These are phyloP conservation scores for Cytospora mali DNA, from an alignment of 2,329 filamentous ascomycete genomes.

Conservation along the genomic window DNA sequence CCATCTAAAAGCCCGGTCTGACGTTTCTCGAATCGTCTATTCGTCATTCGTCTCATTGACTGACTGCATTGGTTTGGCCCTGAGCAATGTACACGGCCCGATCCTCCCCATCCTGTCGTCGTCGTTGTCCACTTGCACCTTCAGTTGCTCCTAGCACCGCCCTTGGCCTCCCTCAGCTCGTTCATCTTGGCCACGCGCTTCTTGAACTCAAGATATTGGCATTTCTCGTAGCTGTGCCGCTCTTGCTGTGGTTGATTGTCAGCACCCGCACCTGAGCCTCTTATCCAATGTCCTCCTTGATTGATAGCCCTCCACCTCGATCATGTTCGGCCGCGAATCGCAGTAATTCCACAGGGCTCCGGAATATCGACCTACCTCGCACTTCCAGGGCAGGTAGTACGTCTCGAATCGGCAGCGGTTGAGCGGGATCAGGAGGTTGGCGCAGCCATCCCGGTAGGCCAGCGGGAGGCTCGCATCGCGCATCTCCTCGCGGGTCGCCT, in stretches of 20 bases:
- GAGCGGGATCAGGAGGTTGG: conserved; percentile 89
- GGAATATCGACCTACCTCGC: conserved; percentile 67
- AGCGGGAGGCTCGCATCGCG: conserved; percentile 84
- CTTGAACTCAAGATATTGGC: conserved; percentile 99
- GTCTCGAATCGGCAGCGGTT: conserved; percentile 92
- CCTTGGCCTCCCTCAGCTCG: conserved; percentile 85
- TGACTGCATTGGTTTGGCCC: not conserved
- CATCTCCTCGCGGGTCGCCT: conserved; percentile 90
- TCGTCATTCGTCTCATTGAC: not conserved
- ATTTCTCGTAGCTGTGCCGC: conserved; percentile 97
- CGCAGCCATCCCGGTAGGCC: conserved; percentile 93
- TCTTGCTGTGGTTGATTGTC: conserved; percentile 66
- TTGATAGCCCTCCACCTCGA: not conserved
- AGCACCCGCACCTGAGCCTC: conserved; percentile 3
- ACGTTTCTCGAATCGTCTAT: not conserved
- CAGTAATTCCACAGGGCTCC: not conserved
- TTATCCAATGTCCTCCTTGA: not conserved
- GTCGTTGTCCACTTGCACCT: not conserved
- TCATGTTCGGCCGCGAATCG: not conserved
- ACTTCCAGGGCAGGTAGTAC: conserved; percentile 98
- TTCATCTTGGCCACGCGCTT: conserved; percentile 98
- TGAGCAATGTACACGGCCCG: not conserved
- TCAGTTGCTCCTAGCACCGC: conserved; percentile 81
- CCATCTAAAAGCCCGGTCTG: not conserved
- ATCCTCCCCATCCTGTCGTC: not conserved